Base-by-base conservation (phyloP, 2,329 filamentous ascomycete genomes). In the Colletotrichum filicis region DNA sequence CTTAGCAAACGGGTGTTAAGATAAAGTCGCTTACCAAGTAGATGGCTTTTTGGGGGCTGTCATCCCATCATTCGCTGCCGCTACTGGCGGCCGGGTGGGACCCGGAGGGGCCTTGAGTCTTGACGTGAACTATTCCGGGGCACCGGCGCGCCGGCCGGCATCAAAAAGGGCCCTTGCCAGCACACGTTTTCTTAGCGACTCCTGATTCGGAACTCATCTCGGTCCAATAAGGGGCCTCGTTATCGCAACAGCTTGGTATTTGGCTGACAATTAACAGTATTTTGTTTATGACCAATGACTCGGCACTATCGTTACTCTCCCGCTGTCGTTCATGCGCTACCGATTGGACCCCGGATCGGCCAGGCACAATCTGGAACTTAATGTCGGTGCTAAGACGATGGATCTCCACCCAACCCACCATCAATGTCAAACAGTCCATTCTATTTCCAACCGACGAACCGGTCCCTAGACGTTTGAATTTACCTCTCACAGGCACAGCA, bases 391-490 rank as follows among this genome's bases (percentile, higher is more conserved):
- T 69, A 73, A 69, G 70, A n/a, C 59, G 19, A 59, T 55, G 53
- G 22, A 7, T 11, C n/a, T 46, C 42, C 66, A 22, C 22, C 30
- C 49, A 32, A 46, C 30, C 59, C 35, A 26, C 24, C 32, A 55
- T 73, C 24, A 69, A 73, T 19, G 49, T 55, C 70, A 64, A 63
- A 73, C 70, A 22, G 14, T 35, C 9, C 16, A 53, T 69, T 69
- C 59, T 73, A 73, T 65, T 65, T 37, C 59, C 35, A 64, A 69
- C 66, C 24, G 22, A 9, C 46, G 1, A 52, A 28, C 32, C 35
- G 56, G 63, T 35, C 24, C 5, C 19, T 16, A 49, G 37, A 63
- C 52, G 53, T 69, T 22, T 59, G 58, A 71, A 71, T 62, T 26
- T 64, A 69, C 53, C 26, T 63, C 59, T 28, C n/a, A 64, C 70